Percentiles rank a stretch among this genome's conserved stretches.
phyloP scores from a whole-genome alignment of 2,329 filamentous ascomycete genomes.

The Neopestalotiopsis sp. region DNA sequence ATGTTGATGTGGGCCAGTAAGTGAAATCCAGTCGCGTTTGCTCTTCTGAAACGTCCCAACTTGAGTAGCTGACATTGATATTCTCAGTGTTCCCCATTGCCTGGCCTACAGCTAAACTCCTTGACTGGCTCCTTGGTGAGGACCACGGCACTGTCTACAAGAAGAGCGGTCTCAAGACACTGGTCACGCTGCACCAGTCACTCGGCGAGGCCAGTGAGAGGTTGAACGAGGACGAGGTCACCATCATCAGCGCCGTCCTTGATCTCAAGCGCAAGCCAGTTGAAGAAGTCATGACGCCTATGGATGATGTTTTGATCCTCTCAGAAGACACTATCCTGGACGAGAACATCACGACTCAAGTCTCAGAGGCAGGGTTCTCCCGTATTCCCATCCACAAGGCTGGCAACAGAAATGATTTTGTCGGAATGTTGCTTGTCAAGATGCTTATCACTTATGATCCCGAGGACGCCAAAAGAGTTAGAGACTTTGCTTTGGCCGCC shows the following conservation, averaged over 20 bases:
- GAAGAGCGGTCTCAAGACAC: slow-evolving; percentile 94
- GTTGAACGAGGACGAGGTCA: slow-evolving; percentile 96
- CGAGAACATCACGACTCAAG: slow-evolving; percentile 91
- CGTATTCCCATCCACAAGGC: slow-evolving; percentile 92
- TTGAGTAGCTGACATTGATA: background rate
- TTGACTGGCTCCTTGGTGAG: slow-evolving; percentile 90
- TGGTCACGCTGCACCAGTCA: slow-evolving; percentile 93
- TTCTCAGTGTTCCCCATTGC: slow-evolving; percentile 74
- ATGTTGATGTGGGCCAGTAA: slow-evolving; percentile 81
- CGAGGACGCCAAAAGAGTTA: slow-evolving; percentile 85
- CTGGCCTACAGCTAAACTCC: slow-evolving; percentile 93
- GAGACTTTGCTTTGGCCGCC: slow-evolving; percentile 90
- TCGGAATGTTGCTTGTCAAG: slow-evolving; percentile 98
- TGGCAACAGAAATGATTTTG: slow-evolving; percentile 84
- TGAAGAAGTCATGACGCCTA: slow-evolving; percentile 96
- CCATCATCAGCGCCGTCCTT: slow-evolving; percentile 95
- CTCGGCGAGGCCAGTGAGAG: slow-evolving; percentile 86
- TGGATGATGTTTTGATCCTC: slow-evolving; percentile 96
- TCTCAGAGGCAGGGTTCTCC: slow-evolving; percentile 92
- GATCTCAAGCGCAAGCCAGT: slow-evolving; percentile 97
- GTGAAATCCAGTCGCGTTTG: background rate
- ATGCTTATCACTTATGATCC: slow-evolving; percentile 99
- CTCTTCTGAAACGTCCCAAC: background rate
- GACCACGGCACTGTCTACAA: slow-evolving; percentile 98
- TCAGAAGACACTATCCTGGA: slow-evolving; percentile 93